Evolutionary conservation across 129 eudicot species (phyloP), one percentile per base, ranked within the genome.

Genomic region (Lactuca sativa): DNA sequence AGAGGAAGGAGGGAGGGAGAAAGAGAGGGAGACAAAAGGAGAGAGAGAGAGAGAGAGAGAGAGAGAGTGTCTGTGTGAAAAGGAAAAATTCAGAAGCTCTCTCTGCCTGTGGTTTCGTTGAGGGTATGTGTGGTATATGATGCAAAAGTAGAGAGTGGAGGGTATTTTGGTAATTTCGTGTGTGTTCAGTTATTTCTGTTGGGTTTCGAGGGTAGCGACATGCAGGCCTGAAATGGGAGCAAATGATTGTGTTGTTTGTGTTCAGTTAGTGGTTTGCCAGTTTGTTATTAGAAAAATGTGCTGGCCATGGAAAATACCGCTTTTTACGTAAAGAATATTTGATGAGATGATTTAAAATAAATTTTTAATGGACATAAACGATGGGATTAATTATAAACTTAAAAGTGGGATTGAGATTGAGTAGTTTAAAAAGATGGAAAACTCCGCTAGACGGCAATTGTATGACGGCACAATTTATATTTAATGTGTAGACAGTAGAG

Each of bases 71-170:
- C n/a, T n/a, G n/a, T n/a, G 30, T 25, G 30, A 25, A 25, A 25
- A 16, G 32, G 51, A 25, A 65, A 47, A 62, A 40, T 63, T 32
- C 18, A 17, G 60, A 77, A 77, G 30, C 66, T 69, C 60, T 76
- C 81, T 44, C 60, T 54, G 38, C 75, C 80, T 67, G 11, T 67
- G 70, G 70, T 76, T 76, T 76, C 47, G 5, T 7, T 12, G 37
- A 60, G 52, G 69, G 69, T 21, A 72, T 61, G 58, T 69, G 76
- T 77, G 81, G 76, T 63, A 56, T 69, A 69, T 77, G 76, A 51
- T 62, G 44, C 17, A 52, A 41, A 16, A 69, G 52, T 56, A 25
- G 11, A 30, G 37, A n/a, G 43, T 6, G 58, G 25, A 9, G 78
- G 60, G 66, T 69, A 16, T 62, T 36, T 31, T 67, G 33, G 74